phyloP scores from a whole-genome alignment of 1,139 yeast species.

The Diutina neorugosa region DNA sequence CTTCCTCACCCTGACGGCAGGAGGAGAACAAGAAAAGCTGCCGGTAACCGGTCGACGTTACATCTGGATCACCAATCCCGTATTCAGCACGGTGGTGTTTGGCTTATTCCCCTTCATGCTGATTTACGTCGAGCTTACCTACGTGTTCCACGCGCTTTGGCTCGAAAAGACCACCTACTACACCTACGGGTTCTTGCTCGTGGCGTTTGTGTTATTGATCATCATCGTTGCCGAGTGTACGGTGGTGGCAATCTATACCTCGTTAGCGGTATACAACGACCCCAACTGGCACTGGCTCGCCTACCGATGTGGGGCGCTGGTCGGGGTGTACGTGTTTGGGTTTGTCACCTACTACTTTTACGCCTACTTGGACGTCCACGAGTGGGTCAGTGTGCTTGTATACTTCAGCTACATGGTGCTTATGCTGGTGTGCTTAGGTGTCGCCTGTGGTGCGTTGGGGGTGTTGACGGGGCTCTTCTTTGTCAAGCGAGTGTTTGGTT shows the following conservation, averaged over 20 bases:
- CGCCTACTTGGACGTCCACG: constrained; percentile 43
- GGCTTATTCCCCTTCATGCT: constrained; percentile 72
- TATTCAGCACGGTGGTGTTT: constrained; percentile 25
- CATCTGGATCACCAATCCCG: constrained; percentile 11
- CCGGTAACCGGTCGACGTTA: constrained; percentile 1
- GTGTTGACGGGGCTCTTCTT: constrained; percentile 51
- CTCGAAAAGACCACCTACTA: constrained; percentile 68
- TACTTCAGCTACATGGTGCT: constrained; percentile 65
- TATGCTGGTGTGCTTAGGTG: constrained; percentile 49
- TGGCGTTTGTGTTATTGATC: constrained; percentile 46
- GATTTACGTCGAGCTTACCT: constrained; percentile 67
- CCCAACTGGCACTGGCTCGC: constrained; percentile 81
- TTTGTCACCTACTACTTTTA: constrained; percentile 62
- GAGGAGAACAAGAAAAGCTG: background rate
- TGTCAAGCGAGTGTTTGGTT: constrained; percentile 44
- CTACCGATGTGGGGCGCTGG: constrained; percentile 61
- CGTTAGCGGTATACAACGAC: constrained; percentile 45
- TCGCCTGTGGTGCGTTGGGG: constrained; percentile 70
- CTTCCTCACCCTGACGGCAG: constrained; percentile 6
- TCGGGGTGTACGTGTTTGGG: constrained; percentile 54
- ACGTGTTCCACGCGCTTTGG: constrained; percentile 71
- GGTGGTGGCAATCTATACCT: constrained; percentile 56
- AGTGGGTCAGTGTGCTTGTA: constrained; percentile 56
- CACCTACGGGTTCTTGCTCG: constrained; percentile 65
- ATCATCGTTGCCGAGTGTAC: constrained; percentile 63